phyloP scores from a whole-genome alignment of 1,139 yeast species.

The Wickerhamomyces sp. region DNA sequence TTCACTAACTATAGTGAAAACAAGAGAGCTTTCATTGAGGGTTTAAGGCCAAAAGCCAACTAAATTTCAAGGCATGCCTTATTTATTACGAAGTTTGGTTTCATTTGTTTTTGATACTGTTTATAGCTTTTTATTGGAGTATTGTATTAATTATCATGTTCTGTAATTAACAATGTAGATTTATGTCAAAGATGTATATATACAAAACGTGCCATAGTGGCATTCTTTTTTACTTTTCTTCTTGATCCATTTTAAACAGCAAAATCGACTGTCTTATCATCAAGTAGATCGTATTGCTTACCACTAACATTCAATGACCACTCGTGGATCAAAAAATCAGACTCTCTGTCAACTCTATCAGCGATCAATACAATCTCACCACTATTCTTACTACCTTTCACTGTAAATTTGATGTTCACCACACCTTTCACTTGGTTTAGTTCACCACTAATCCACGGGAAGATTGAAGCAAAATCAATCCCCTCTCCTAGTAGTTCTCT shows the following conservation, averaged over 20 bases:
- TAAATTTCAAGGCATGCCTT: too few species aligned
- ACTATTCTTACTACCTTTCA: conserved; percentile 54
- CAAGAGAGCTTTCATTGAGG: conserved; percentile 32
- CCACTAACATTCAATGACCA: conserved; percentile 49
- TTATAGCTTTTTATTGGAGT: too few species aligned
- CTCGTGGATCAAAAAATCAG: conserved; percentile 55
- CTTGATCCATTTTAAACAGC: too few species aligned
- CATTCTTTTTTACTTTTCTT: too few species aligned
- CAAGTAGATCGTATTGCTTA: conserved; percentile 43
- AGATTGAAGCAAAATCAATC: conserved; percentile 60
- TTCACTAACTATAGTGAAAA: conserved; percentile 34
- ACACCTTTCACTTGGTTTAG: conserved; percentile 79
- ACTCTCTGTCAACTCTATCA: conserved; percentile 46
- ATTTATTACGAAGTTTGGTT: too few species aligned
- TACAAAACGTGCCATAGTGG: too few species aligned
- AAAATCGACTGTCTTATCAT: conserved; percentile 42
- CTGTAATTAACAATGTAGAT: too few species aligned
- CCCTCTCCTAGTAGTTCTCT: conserved; percentile 63
- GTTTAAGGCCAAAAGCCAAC: conserved; percentile 29
- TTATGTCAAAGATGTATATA: too few species aligned
- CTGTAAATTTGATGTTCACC: conserved; percentile 66
- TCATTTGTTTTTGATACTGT: too few species aligned
- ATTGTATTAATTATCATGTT: too few species aligned
- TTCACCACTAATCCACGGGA: conserved; percentile 90
- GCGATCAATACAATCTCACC: conserved; percentile 58